Conservation (phyloP, 108 stramenopile genomes). For the Parietichytrium sp. region DNA sequence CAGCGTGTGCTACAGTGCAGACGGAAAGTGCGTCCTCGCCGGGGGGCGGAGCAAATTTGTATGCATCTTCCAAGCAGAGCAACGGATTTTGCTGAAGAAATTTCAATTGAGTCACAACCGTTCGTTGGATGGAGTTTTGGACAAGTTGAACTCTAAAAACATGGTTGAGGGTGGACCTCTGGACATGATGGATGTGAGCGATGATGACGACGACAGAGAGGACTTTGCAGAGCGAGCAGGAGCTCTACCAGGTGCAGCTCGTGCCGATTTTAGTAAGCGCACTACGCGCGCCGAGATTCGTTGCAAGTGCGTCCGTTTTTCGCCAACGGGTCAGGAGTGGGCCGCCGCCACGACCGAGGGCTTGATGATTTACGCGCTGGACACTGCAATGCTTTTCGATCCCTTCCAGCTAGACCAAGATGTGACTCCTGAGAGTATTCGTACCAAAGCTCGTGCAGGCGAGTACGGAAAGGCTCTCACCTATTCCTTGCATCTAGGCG, state of each 20-base stretch:
- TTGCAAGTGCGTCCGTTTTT: slow-evolving; percentile 50
- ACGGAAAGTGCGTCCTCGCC: slow-evolving; percentile 89
- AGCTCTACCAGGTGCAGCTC: slow-evolving; percentile 44
- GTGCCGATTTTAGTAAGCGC: slow-evolving; percentile 37
- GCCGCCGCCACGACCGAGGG: slow-evolving; percentile 62
- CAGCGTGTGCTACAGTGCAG: slow-evolving; percentile 89
- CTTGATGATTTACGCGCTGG: slow-evolving; percentile 56
- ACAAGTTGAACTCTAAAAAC: slow-evolving; percentile 52
- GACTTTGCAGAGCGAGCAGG: slow-evolving; percentile 39
- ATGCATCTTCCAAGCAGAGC: slow-evolving; percentile 91
- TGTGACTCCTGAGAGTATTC: slow-evolving; percentile 41
- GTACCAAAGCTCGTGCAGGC: slow-evolving; percentile 37
- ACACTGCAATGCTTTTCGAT: slow-evolving; percentile 59
- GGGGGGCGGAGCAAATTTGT: slow-evolving; percentile 96
- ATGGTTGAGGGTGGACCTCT: slow-evolving; percentile 47
- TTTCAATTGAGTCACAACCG: slow-evolving; percentile 97
- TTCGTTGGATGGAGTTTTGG: slow-evolving; percentile 51
- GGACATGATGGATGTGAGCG: slow-evolving; percentile 44
- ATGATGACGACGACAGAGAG: slow-evolving; percentile 37
- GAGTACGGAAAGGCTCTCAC: slow-evolving; percentile 47
- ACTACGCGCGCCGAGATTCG: slow-evolving; percentile 47
- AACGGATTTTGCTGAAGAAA: slow-evolving; percentile 90
- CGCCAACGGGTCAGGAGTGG: slow-evolving; percentile 62
- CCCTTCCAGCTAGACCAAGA: slow-evolving; percentile 55
- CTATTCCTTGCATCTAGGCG: slow-evolving; percentile 59